Percentiles rank a stretch among this genome's conserved stretches.
Conservation (phyloP, 352 stramenopile species). For the Phytophthora capsici region DNA sequence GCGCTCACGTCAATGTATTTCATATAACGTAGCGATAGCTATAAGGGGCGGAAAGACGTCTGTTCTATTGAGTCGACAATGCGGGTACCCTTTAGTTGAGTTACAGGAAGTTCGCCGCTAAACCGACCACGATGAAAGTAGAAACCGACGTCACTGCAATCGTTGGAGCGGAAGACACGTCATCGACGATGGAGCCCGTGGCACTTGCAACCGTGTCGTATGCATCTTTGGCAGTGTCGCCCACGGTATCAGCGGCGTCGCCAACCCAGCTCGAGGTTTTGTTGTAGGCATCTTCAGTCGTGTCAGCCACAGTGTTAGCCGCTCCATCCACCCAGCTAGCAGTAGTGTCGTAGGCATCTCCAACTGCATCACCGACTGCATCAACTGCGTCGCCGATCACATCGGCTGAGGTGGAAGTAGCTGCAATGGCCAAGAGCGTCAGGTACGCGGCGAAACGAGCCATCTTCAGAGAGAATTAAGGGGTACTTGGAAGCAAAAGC, state of each 20-base stretch:
- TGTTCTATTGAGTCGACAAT: conserved; percentile 14
- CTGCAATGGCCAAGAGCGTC: conserved; percentile 7
- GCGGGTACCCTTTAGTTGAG: not conserved
- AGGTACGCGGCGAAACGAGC: conserved; percentile 13
- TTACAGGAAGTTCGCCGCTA: conserved; percentile 18
- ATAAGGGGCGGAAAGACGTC: not conserved
- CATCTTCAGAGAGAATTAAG: conserved; percentile 18
- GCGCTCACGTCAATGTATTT: not conserved
- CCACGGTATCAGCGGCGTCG: conserved; percentile 11
- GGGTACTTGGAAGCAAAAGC: conserved; percentile 15
- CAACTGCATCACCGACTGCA: conserved; percentile 16
- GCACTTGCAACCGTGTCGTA: conserved; percentile 25
- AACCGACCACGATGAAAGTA: conserved; percentile 2
- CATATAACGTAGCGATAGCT: too few relatives aligned
- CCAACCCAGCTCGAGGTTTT: conserved; percentile 24
- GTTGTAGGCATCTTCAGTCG: conserved; percentile 21
- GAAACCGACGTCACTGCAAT: conserved; percentile 8
- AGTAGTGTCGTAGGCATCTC: conserved; percentile 27
- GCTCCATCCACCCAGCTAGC: conserved; percentile 30
- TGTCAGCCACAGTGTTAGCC: conserved; percentile 17
- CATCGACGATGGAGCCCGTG: conserved; percentile 31
- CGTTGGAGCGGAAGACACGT: conserved; percentile 24
- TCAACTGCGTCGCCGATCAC: conserved; percentile 33
- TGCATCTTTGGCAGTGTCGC: conserved; percentile 11
- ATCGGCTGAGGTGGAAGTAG: conserved; percentile 6